Evolutionary conservation across 1,284 basidiomycete genomes (phyloP).

Genomic region (Sphaerobolus stellatus): DNA sequence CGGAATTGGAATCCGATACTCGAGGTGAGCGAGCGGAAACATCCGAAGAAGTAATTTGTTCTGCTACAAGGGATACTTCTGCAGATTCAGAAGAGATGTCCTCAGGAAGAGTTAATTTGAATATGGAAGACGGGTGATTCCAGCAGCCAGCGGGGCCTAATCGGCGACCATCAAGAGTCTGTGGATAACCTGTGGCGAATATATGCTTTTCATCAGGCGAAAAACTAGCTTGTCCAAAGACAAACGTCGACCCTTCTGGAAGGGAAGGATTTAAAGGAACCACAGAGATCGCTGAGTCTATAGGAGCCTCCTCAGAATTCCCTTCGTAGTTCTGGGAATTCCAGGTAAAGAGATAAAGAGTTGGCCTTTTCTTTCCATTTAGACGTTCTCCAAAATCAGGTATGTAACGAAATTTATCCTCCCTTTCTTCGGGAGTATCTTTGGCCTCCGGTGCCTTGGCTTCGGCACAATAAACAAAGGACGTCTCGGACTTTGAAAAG

Average conservation of each 20-base stretch:
- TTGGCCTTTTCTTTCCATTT: constrained; percentile 47
- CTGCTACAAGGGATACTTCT: constrained; percentile 9
- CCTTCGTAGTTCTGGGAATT: constrained; percentile 11
- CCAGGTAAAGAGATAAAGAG: constrained; percentile 52
- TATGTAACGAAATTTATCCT: constrained; percentile 49
- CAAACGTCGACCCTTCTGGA: constrained; percentile 18
- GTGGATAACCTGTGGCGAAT: constrained; percentile 62
- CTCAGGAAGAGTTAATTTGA: constrained; percentile 40
- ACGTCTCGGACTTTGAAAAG: constrained; percentile 52
- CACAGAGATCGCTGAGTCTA: constrained; percentile 6
- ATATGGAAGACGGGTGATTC: constrained; percentile 62
- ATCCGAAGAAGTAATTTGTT: constrained; percentile 42
- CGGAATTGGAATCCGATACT: constrained; percentile 28
- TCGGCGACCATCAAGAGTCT: constrained; percentile 52
- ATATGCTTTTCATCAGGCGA: constrained; percentile 39
- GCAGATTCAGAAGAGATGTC: constrained; percentile 18
- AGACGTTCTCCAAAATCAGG: constrained; percentile 59
- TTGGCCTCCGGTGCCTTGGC: constrained; percentile 36
- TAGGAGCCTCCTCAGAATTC: background rate
- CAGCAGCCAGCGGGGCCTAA: constrained; percentile 63
- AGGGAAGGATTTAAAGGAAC: constrained; percentile 11
- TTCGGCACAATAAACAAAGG: constrained; percentile 59
- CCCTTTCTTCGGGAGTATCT: constrained; percentile 34
- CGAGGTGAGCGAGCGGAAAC: constrained; percentile 60
- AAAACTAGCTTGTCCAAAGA: constrained; percentile 61